Conservation (phyloP, 306 rosid genomes). For the Vigna reflexopilosa region DNA sequence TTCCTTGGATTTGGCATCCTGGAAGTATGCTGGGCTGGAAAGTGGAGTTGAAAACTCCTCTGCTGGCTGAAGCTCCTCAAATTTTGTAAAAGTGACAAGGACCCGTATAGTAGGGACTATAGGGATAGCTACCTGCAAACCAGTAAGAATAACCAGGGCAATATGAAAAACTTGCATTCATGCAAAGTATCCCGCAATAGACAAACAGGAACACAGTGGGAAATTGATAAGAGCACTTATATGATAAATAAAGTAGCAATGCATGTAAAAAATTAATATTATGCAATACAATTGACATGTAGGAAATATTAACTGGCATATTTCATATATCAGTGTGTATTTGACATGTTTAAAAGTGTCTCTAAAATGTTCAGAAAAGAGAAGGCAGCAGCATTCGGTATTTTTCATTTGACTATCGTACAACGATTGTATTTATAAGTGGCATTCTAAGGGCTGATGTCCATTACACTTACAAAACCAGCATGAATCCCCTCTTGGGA, state of each 20-base stretch:
- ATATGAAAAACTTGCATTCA: slow-evolving; percentile 36
- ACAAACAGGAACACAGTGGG: not conserved
- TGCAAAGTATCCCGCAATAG: slow-evolving; percentile 30
- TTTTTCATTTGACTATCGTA: not conserved
- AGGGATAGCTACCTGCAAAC: slow-evolving; percentile 89
- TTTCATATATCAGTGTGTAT: not conserved
- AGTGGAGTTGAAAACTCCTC: slow-evolving; percentile 99
- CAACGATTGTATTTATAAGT: slow-evolving; percentile 6
- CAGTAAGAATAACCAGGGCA: slow-evolving; percentile 36
- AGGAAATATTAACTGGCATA: slow-evolving; percentile 1
- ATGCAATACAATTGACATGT: not conserved
- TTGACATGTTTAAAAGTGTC: slow-evolving; percentile 12
- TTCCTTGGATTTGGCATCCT: slow-evolving; percentile 91
- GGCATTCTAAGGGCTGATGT: not conserved
- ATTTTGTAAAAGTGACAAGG: slow-evolving; percentile 89
- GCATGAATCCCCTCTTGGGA: not conserved
- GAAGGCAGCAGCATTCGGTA: not conserved
- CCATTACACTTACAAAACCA: slow-evolving; percentile 20
- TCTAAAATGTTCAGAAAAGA: slow-evolving; percentile 21
- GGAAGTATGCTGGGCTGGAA: slow-evolving; percentile 94
- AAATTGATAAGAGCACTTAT: not conserved
- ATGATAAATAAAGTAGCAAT: slow-evolving; percentile 1
- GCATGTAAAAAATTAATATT: not conserved
- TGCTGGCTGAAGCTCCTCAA: slow-evolving; percentile 91
- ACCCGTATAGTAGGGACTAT: slow-evolving; percentile 94